phyloP scores from a whole-genome alignment of 2,329 filamentous ascomycete genomes.

The Triangularia verruculosa region DNA sequence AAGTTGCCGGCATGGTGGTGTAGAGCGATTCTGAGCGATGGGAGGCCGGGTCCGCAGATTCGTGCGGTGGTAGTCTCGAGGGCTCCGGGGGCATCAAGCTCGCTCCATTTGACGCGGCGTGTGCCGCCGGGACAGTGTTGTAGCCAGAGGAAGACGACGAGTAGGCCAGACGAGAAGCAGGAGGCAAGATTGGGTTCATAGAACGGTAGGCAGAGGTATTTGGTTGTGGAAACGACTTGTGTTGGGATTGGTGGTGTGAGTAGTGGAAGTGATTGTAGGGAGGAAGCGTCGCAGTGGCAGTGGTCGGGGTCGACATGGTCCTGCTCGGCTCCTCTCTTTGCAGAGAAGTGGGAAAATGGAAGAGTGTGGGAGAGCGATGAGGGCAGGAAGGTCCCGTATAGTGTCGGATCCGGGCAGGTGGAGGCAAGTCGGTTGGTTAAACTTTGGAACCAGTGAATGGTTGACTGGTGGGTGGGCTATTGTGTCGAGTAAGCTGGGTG shows the following conservation, averaged over 20 bases:
- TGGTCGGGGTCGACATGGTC: slow-evolving; percentile 77
- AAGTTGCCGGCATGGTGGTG: slow-evolving; percentile 38
- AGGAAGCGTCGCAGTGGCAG: slow-evolving; percentile 69
- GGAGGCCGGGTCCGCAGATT: slow-evolving; percentile 28
- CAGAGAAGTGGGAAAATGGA: not conserved
- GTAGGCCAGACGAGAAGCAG: slow-evolving; percentile 38
- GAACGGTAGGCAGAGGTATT: slow-evolving; percentile 40
- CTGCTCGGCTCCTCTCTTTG: slow-evolving; percentile 16
- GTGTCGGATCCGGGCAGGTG: not conserved
- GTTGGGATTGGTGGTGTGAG: slow-evolving; percentile 51
- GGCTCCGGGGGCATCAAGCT: slow-evolving; percentile 12
- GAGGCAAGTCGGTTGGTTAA: slow-evolving; percentile 10
- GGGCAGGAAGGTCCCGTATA: slow-evolving; percentile 13
- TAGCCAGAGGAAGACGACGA: slow-evolving; percentile 29
- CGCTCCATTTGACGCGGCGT: slow-evolving; percentile 36
- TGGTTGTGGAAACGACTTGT: slow-evolving; percentile 47
- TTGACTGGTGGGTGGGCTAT: not conserved
- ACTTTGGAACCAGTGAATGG: slow-evolving; percentile 13
- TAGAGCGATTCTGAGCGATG: slow-evolving; percentile 34
- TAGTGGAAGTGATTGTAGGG: slow-evolving; percentile 60
- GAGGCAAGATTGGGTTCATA: slow-evolving; percentile 38
- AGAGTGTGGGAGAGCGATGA: slow-evolving; percentile 13
- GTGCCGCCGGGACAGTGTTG: slow-evolving; percentile 29
- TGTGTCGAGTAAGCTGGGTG: not conserved
- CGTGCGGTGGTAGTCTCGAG: slow-evolving; percentile 19